Conservation (phyloP, 768 basidiomycete genomes). For the Sistotremastrum suecicum region DNA sequence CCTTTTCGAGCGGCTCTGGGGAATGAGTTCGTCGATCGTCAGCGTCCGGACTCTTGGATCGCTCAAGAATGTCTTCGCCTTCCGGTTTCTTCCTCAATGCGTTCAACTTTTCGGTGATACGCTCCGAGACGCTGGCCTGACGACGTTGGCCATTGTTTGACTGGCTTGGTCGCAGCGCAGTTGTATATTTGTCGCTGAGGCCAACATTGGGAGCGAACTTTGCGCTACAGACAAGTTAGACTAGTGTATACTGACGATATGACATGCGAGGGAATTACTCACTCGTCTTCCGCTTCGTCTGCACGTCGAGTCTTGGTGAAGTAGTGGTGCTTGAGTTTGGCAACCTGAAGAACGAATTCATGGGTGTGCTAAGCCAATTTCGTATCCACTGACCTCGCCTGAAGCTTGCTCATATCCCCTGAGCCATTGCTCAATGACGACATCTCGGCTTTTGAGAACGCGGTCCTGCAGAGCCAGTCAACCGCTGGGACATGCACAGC, state of each 20-base stretch:
- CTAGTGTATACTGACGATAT: slow-evolving; percentile 4
- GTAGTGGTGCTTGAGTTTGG: slow-evolving; percentile 66
- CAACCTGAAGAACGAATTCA: slow-evolving; percentile 18
- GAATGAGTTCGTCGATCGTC: slow-evolving; percentile 11
- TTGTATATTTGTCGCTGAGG: slow-evolving; percentile 60
- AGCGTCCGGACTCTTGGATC: slow-evolving; percentile 7
- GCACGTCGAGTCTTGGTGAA: slow-evolving; percentile 66
- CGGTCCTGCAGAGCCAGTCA: slow-evolving; percentile 32
- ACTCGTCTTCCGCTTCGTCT: slow-evolving; percentile 94
- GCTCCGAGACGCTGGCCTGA: slow-evolving; percentile 72
- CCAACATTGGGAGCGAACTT: slow-evolving; percentile 72
- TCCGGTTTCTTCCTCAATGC: slow-evolving; percentile 53
- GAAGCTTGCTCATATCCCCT: slow-evolving; percentile 57
- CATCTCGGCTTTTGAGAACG: slow-evolving; percentile 40
- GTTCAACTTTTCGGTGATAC: slow-evolving; percentile 70
- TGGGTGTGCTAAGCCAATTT: not conserved
- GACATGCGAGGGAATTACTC: slow-evolving; percentile 17
- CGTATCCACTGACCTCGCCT: slow-evolving; percentile 33
- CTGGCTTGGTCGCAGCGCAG: slow-evolving; percentile 56
- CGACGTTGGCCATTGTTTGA: slow-evolving; percentile 15
- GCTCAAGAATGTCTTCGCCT: slow-evolving; percentile 15
- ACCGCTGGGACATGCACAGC: not conserved
- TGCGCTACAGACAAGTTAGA: slow-evolving; percentile 32
- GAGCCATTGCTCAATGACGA: slow-evolving; percentile 53
- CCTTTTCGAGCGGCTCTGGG: not conserved